Base-by-base conservation (phyloP, 2,329 filamentous ascomycete species). In the Penicillium paneum region DNA sequence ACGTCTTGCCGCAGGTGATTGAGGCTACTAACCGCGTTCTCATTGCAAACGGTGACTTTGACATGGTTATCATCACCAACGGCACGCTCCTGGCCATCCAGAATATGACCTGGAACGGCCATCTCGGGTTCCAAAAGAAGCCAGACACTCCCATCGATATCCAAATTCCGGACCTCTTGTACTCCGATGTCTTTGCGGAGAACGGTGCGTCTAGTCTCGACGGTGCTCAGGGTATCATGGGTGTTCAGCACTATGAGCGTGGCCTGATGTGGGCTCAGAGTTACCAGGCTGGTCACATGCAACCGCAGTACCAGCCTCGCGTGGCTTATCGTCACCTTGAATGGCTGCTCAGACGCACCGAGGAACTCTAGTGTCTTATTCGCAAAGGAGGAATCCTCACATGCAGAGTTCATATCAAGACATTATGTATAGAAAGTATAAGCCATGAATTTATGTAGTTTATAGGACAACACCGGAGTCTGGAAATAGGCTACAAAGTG, bases 61-160 rank as follows among this genome's bases (percentile, higher is more conserved):
- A 92, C 73, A 88, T 82, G 69, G 80, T 89, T 56, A 79, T 91
- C 19, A 76, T 87, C 21, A 80, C 81, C 64, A 88, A 89, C 68
- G 89, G 89, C 10, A 89, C 88, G 0, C 77, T 93, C 1, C 75
- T 92, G 8, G 79, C 82, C 3, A 86, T 93, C 59, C 89, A 94
- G 67, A 92, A 92, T 76, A 90, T 93, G 85, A 92, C 88, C 0
- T 93, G 86, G 85, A 84, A 84, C 54, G 89, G 88, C 12, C 70
- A 80, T 50, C 82, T 88, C 42, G 90, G 90, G 0, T 93, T 94
- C 78, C 83, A 86, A 65, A 67, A 71, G 0, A 72, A 74, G 3
- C 89, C 89, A 83, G 89, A 64, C 85, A 67, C 58, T 3, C 67
- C 66, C 0, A 69, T 73, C 51, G 55, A 69, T 34, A 69, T 73